phyloP scores from a whole-genome alignment of 2,329 filamentous ascomycete species.

The Apiospora phragmitis region DNA sequence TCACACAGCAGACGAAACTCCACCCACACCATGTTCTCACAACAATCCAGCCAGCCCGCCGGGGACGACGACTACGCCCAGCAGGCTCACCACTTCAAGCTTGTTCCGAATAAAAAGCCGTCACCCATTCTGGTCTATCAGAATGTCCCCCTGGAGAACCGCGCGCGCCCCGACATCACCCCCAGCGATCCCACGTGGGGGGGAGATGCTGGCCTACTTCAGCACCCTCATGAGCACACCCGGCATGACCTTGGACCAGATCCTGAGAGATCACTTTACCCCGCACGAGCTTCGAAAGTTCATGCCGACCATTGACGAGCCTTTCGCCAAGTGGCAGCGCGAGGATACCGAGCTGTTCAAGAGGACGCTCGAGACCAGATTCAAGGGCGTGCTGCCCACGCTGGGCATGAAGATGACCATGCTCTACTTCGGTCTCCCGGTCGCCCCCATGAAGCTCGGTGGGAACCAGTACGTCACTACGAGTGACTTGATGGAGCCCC shows the following conservation, averaged over 20 bases:
- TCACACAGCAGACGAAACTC: slow-evolving; percentile 10
- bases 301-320: slow-evolving; percentile 25
- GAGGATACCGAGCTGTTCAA: slow-evolving; percentile 31
- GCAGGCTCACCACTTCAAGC: neutral
- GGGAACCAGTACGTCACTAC: slow-evolving; percentile 7
- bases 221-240: slow-evolving; percentile 24
- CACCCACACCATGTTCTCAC: neutral
- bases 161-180: slow-evolving; percentile 22
- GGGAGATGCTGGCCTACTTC: slow-evolving; percentile 29
- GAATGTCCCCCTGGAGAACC: slow-evolving; percentile 22
- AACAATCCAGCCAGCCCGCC: neutral
- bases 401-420: slow-evolving; percentile 45
- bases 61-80: neutral
- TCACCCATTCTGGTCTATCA: neutral
- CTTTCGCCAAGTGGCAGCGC: slow-evolving; percentile 33
- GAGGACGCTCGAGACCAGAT: slow-evolving; percentile 30
- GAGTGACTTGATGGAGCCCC: slow-evolving; percentile 16
- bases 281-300: slow-evolving; percentile 35
- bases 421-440: slow-evolving; percentile 48
- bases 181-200: slow-evolving; percentile 20
- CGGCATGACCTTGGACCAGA: slow-evolving; percentile 25
- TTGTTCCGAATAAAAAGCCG: neutral
- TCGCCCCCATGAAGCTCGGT: slow-evolving; percentile 39
- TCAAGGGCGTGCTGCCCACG: slow-evolving; percentile 28
- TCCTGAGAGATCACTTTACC: slow-evolving; percentile 37